These are phyloP conservation scores for Knoxdaviesia proteae DNA, from an alignment of 2,329 filamentous ascomycete genomes.

Conservation along the genomic window DNA sequence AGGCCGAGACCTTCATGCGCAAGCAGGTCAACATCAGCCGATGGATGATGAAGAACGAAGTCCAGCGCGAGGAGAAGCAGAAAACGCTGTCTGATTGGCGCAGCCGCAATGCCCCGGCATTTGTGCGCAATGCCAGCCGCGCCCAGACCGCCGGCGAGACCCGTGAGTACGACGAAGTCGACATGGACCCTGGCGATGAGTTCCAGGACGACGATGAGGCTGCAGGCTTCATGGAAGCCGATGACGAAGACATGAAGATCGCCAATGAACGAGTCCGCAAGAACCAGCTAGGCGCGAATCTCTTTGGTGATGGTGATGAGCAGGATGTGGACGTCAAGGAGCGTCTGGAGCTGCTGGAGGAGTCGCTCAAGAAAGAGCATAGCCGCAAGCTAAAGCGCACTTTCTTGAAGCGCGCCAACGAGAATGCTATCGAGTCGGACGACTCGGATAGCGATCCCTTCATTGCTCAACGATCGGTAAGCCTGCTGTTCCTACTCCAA, in stretches of 20 bases:
- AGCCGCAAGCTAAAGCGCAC: slow-evolving; percentile 65
- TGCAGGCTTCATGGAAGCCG: slow-evolving; percentile 50
- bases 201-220: slow-evolving; percentile 84
- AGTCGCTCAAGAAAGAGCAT: slow-evolving; percentile 45
- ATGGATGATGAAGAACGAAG: slow-evolving; percentile 56
- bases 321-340: slow-evolving; percentile 54
- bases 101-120: slow-evolving; percentile 1
- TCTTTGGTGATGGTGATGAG: slow-evolving; percentile 54
- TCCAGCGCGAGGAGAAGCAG: slow-evolving; percentile 28
- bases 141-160: slow-evolving; percentile 2
- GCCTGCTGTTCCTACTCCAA: not conserved
- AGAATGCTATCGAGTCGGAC: slow-evolving; percentile 67
- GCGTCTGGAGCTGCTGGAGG: slow-evolving; percentile 46
- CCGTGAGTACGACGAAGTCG: slow-evolving; percentile 45
- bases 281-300: slow-evolving; percentile 69
- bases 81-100: slow-evolving; percentile 35
- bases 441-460: slow-evolving; percentile 22
- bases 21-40: slow-evolving; percentile 57
- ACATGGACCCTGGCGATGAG: slow-evolving; percentile 41
- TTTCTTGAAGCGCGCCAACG: slow-evolving; percentile 66
- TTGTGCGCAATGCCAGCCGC: not conserved
- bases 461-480: slow-evolving; percentile 13
- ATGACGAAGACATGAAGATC: slow-evolving; percentile 62
- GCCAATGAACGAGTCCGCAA: slow-evolving; percentile 52
- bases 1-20: slow-evolving; percentile 67